A percentile compares a stretch with the other conserved stretches of the same genome.
Evolutionary conservation across 2,329 filamentous ascomycete genomes (phyloP).

Genomic region (Metarhizium sp.): DNA sequence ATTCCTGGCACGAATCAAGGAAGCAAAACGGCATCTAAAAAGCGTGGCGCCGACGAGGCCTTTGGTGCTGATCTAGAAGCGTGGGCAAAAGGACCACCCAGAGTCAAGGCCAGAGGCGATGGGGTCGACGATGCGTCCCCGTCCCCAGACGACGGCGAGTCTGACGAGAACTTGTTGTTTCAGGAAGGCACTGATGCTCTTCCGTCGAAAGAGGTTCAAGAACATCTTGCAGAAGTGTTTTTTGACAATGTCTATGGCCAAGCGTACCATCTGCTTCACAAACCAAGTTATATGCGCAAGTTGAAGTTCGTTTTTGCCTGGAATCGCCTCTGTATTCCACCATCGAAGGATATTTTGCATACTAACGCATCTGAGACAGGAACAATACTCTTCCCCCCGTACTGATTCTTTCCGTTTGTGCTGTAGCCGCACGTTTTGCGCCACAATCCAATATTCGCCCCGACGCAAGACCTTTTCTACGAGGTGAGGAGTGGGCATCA

Average conservation of each 20-base stretch:
- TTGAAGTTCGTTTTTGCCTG: slow-evolving; percentile 44
- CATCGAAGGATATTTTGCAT: background rate
- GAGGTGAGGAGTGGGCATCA: slow-evolving; percentile 85
- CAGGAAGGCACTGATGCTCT: slow-evolving; percentile 76
- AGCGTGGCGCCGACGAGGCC: slow-evolving; percentile 77
- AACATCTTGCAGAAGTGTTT: slow-evolving; percentile 88
- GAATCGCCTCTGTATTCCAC: background rate
- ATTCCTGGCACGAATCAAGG: slow-evolving; percentile 44
- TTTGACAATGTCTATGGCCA: slow-evolving; percentile 96
- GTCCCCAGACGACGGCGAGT: slow-evolving; percentile 49
- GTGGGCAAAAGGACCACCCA: slow-evolving; percentile 59
- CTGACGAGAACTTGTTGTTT: slow-evolving; percentile 67
- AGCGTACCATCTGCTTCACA: slow-evolving; percentile 88
- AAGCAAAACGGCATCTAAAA: slow-evolving; percentile 50
- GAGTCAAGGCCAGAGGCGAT: slow-evolving; percentile 36
- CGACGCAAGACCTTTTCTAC: slow-evolving; percentile 65
- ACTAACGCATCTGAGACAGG: slow-evolving; percentile 12
- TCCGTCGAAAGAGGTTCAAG: slow-evolving; percentile 78
- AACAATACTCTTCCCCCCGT: slow-evolving; percentile 69
- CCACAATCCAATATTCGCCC: slow-evolving; percentile 72
- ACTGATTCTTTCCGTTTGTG: slow-evolving; percentile 85
- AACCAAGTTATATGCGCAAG: slow-evolving; percentile 93
- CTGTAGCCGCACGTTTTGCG: slow-evolving; percentile 90
- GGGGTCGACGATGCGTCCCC: slow-evolving; percentile 27
- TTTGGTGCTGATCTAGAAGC: slow-evolving; percentile 74